Conservation (phyloP, 2,329 filamentous ascomycete genomes). For the Nigrospora osmanthi region DNA sequence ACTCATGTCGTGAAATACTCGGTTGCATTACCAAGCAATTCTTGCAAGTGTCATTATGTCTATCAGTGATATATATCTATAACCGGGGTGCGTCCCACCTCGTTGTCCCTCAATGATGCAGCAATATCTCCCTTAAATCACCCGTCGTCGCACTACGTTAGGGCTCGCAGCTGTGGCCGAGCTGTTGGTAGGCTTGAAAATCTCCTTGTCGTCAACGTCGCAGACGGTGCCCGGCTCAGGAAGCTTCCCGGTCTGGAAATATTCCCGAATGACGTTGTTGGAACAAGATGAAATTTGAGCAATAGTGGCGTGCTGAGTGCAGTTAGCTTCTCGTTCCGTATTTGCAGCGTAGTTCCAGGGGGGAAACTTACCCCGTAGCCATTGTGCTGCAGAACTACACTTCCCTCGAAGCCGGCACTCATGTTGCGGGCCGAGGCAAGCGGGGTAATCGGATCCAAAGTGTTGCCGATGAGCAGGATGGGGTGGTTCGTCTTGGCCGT, state of each 20-base stretch:
- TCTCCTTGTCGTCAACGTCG: neutral
- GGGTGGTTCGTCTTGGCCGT: constrained; percentile 15
- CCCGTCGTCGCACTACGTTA: too few relatives aligned
- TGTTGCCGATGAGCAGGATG: constrained; percentile 19
- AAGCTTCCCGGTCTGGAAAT: constrained; percentile 1
- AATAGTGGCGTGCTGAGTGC: neutral
- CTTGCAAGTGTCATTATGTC: too few relatives aligned
- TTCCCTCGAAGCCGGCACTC: constrained; percentile 16
- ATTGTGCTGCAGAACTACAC: constrained; percentile 17
- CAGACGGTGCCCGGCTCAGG: constrained; percentile 1
- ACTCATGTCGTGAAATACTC: too few relatives aligned
- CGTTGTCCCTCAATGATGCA: too few relatives aligned
- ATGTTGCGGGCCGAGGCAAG: constrained; percentile 17
- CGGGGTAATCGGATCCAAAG: constrained; percentile 21
- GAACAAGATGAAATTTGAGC: neutral
- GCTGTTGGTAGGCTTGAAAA: too few relatives aligned
- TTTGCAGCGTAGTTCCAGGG: neutral
- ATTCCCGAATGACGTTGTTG: neutral
- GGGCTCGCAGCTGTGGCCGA: too few relatives aligned
- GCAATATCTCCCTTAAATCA: too few relatives aligned
- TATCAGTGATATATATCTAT: too few relatives aligned
- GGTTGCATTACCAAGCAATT: too few relatives aligned
- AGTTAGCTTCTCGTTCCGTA: neutral
- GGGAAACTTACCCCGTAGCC: constrained; percentile 11
- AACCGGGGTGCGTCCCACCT: too few relatives aligned